Percentiles rank a stretch among this genome's conserved stretches.
Evolutionary conservation across 805 yeast species (phyloP).

Genomic region (Nakazawaea laoshanensis): DNA sequence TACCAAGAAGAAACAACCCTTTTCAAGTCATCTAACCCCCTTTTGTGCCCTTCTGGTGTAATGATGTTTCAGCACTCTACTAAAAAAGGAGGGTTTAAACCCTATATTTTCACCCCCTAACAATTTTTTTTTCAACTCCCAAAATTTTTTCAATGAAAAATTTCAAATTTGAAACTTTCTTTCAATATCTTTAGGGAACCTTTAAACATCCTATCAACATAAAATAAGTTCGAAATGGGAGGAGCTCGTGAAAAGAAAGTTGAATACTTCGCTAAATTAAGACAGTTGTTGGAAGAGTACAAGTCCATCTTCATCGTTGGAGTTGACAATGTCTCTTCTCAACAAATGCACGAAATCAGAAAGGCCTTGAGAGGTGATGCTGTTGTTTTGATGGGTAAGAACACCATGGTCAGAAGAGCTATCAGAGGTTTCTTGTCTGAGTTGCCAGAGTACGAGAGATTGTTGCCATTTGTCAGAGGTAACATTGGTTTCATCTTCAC

Average conservation of each 20-base stretch:
- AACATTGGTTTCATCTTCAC: constrained; percentile 99
- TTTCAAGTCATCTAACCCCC: no score
- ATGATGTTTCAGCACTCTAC: no score
- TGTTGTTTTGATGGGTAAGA: constrained; percentile 98
- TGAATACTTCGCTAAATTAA: constrained; percentile 92
- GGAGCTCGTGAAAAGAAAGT: constrained; percentile 96
- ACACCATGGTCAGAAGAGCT: constrained; percentile 99
- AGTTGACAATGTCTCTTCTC: constrained; percentile 99
- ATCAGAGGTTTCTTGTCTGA: constrained; percentile 91
- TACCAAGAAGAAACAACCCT: no score
- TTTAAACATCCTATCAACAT: constrained; percentile 86
- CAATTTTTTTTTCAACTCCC: no score
- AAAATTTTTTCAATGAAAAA: no score
- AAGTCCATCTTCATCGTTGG: constrained; percentile 98
- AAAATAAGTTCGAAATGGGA: constrained; percentile 92
- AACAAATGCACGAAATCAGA: constrained; percentile 99
- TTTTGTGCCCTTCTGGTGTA: no score
- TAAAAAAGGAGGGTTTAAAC: no score
- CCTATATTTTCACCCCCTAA: no score
- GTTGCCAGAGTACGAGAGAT: constrained; percentile 92
- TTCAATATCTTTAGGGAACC: constrained; percentile 25
- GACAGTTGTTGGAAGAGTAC: constrained; percentile 93
- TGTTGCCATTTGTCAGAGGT: constrained; percentile 93
- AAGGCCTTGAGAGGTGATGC: constrained; percentile 92
- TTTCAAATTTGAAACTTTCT: no score